These are phyloP conservation scores for Dovyalis caffra DNA, from an alignment of 345 rosid species.

Conservation along the genomic window DNA sequence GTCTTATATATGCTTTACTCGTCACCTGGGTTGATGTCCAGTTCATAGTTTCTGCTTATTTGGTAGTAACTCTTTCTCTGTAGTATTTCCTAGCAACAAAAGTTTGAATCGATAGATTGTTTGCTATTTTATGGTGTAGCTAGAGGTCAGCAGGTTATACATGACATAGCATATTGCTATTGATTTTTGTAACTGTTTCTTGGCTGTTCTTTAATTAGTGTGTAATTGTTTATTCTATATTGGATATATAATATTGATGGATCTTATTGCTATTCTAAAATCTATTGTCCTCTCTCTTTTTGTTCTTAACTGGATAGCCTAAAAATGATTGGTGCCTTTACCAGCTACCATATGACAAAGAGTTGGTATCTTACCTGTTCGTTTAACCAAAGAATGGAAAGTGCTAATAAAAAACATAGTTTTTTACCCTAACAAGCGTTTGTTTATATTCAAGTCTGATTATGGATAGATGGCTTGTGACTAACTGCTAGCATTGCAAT, in stretches of 20 bases:
- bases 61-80: neutral
- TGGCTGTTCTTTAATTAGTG: neutral
- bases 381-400: slow-evolving; percentile 12
- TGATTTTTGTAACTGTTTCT: slow-evolving; percentile 7
- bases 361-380: neutral
- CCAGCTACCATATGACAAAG: neutral
- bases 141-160: slow-evolving; percentile 7
- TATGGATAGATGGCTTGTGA: no score
- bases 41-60: slow-evolving; percentile 3
- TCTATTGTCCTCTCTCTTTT: slow-evolving; percentile 11
- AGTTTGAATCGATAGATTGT: neutral
- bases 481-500: no score
- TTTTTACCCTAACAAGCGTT: neutral
- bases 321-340: neutral
- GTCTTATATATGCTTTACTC: neutral
- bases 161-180: slow-evolving; percentile 4
- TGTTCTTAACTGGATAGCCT: slow-evolving; percentile 2
- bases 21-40: neutral
- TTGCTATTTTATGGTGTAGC: slow-evolving; percentile 10
- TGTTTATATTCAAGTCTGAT: no score
- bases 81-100: neutral
- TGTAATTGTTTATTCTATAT: slow-evolving; percentile 11
- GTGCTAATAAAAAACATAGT: neutral
- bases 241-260: slow-evolving; percentile 10
- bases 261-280: slow-evolving; percentile 5